phyloP scores from a whole-genome alignment of 2,329 filamentous ascomycete species.

The Hypoxylon sp. region DNA sequence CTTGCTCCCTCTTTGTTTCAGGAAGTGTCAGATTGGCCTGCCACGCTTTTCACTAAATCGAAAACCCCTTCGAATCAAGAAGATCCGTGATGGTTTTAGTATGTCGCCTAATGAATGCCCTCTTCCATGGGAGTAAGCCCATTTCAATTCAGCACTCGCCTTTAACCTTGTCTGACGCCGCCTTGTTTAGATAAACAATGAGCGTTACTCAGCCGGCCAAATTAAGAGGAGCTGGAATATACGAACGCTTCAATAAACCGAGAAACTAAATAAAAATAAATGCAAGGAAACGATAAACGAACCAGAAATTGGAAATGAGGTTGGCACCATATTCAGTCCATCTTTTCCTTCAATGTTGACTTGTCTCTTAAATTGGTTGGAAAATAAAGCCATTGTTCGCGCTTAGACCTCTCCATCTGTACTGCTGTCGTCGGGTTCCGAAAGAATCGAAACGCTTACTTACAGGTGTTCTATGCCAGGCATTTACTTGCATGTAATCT shows the following conservation, averaged over 20 bases:
- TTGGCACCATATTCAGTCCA: too few species aligned
- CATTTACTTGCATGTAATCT: background rate
- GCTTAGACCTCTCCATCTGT: slow-evolving; percentile 14
- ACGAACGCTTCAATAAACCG: background rate
- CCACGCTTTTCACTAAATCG: slow-evolving; percentile 8
- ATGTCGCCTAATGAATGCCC: background rate
- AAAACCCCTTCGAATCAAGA: slow-evolving; percentile 10
- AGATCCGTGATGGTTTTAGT: background rate
- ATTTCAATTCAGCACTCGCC: background rate
- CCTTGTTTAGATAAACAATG: background rate
- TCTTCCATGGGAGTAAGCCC: background rate
- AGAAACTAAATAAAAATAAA: background rate
- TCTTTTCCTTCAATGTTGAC: background rate
- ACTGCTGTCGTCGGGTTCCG: background rate
- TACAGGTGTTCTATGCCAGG: background rate
- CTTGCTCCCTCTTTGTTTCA: slow-evolving; percentile 46
- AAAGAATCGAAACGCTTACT: slow-evolving; percentile 1
- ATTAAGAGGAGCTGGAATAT: background rate
- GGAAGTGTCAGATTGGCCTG: slow-evolving; percentile 45
- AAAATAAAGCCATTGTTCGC: background rate
- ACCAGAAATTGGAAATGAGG: background rate
- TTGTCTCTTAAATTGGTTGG: background rate
- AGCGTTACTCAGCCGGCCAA: background rate
- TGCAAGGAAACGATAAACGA: background rate
- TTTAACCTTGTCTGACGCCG: background rate